Percentiles rank a stretch among this genome's conserved stretches.
Evolutionary conservation across 176 grass and related monocot species (phyloP).

Genomic region (Bothriochloa decipiens): DNA sequence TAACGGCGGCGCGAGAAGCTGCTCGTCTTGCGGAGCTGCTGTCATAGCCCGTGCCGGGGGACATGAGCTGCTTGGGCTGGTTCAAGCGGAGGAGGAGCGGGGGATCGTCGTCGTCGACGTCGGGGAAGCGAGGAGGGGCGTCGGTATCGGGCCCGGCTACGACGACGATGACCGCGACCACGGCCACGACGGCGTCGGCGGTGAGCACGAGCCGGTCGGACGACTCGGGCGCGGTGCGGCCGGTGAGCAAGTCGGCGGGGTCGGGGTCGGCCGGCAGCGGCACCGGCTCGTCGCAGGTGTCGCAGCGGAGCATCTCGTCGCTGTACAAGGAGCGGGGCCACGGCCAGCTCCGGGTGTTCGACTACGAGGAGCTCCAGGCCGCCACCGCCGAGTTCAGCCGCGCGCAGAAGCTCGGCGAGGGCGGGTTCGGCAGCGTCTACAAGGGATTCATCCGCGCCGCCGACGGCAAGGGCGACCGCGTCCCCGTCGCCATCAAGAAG

Average conservation of each 20-base stretch:
- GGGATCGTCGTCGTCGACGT: conserved; percentile 23
- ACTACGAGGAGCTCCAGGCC: conserved; percentile 67
- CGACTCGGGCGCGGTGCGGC: conserved; percentile 58
- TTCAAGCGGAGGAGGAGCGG: conserved; percentile 42
- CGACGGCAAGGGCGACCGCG: conserved; percentile 56
- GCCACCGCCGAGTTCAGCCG: conserved; percentile 80
- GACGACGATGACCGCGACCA: not conserved
- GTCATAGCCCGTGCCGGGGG: not conserved
- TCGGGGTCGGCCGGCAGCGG: conserved; percentile 9
- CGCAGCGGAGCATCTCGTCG: conserved; percentile 74
- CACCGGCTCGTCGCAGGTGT: conserved; percentile 30
- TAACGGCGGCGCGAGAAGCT: not conserved
- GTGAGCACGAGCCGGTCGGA: conserved; percentile 78
- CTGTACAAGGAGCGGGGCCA: conserved; percentile 91
- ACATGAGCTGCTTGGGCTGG: conserved; percentile 70
- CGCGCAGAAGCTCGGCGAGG: conserved; percentile 85
- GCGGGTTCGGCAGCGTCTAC: conserved; percentile 86
- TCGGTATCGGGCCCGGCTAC: not conserved
- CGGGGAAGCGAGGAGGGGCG: conserved; percentile 2
- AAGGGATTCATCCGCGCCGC: conserved; percentile 66
- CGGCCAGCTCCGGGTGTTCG: conserved; percentile 67
- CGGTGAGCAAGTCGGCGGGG: conserved; percentile 64
- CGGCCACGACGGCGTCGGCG: conserved; percentile 21
- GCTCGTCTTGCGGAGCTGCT: not conserved
- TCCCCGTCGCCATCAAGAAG: conserved; percentile 78